Conservation (phyloP, 108 stramenopile species). For the Cylindrotheca fusiformis region DNA sequence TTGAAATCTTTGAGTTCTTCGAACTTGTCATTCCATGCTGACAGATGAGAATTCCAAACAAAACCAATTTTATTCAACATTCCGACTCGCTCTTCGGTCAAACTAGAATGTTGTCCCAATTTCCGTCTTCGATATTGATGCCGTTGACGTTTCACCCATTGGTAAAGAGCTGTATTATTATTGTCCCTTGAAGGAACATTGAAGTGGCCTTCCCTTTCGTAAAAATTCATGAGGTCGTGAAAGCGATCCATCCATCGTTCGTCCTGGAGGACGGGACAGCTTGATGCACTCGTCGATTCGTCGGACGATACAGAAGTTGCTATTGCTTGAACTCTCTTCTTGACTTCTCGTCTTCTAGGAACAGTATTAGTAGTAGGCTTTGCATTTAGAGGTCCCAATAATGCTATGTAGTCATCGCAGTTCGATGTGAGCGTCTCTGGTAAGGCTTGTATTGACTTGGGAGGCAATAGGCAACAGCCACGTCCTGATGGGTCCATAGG, state of each 20-base stretch:
- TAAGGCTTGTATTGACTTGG: constrained; percentile 1
- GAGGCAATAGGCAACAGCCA: too few relatives aligned
- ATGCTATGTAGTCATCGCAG: constrained; percentile 11
- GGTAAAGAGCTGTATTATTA: constrained; percentile 4
- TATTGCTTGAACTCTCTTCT: background rate
- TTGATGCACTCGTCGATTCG: background rate
- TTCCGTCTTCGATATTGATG: constrained; percentile 32
- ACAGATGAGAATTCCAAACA: constrained; percentile 38
- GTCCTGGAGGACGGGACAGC: background rate
- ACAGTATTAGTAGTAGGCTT: background rate
- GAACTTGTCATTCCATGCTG: constrained; percentile 10
- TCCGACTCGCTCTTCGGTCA: constrained; percentile 44
- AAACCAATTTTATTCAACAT: constrained; percentile 45
- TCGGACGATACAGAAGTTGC: background rate
- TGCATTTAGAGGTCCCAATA: background rate
- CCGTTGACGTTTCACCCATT: constrained; percentile 33
- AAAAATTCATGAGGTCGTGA: constrained; percentile 12
- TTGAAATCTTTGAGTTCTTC: constrained; percentile 12
- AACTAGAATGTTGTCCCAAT: constrained; percentile 33
- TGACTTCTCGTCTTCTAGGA: background rate
- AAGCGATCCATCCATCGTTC: constrained; percentile 19
- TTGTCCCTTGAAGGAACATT: constrained; percentile 19
- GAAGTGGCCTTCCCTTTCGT: constrained; percentile 26
- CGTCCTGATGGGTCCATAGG: background rate
- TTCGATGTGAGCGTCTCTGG: background rate